Conservation (phyloP, 768 basidiomycete genomes). For the Calvatia gigantea region DNA sequence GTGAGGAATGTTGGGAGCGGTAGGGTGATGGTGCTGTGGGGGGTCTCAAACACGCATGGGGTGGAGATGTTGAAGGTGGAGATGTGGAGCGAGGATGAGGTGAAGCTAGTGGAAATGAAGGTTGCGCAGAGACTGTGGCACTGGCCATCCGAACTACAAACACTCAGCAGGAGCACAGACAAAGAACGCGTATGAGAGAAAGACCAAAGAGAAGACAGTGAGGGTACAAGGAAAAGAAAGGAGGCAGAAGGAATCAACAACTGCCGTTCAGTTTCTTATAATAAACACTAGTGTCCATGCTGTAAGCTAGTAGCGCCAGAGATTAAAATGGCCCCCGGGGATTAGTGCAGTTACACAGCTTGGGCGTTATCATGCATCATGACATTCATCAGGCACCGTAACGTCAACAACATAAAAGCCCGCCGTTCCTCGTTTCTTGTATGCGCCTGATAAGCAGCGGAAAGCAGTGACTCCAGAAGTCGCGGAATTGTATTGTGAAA, state of each 20-base stretch:
- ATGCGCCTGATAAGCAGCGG: too few relatives aligned
- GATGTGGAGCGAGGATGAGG: neutral
- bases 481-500: too few relatives aligned
- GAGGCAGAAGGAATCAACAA: neutral
- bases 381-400: neutral
- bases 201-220: neutral
- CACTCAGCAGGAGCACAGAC: neutral
- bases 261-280: neutral
- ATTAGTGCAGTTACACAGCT: neutral
- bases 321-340: neutral
- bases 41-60: neutral
- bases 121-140: neutral
- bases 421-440: too few relatives aligned
- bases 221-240: neutral
- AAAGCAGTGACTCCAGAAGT: too few relatives aligned
- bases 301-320: slow-evolving; percentile 6
- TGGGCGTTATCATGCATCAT: neutral
- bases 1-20: neutral
- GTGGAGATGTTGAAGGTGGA: neutral
- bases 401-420: too few relatives aligned
- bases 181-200: neutral
- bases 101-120: neutral
- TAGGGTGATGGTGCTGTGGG: neutral
- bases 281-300: neutral
- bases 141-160: neutral